Evolutionary conservation across 1,139 yeast species (phyloP), one percentile per base, ranked within the genome.

Genomic region (Pichia sp.): DNA sequence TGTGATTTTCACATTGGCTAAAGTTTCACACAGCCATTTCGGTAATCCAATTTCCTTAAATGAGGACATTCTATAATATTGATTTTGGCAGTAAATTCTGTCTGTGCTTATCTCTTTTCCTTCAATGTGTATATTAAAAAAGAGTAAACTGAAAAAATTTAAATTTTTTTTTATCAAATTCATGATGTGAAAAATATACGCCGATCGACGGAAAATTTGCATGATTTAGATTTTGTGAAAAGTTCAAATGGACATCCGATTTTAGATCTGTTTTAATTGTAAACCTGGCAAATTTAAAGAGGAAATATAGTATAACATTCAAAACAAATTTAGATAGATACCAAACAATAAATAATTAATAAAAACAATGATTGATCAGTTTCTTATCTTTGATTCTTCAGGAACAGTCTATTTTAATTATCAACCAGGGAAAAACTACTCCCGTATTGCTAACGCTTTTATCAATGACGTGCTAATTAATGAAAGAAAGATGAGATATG

Each of bases 21-120:
- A 75, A 0, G 97, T 77, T 58, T 92, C 97, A 35, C 75, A 73
- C 31, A 94, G 79, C 97, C 98, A 90, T 65, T 75, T 80, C 39
- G 96, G 78, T 5, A 88, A 79, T 0, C 97, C 97, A 34, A 90
- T 62, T 9, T 74, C 73, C 53, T 75, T 72, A 61, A 89, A 89
- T 2, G 54, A 35, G 1, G 63, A 50, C 64, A 61, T 63, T 9
- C 3, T 8, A 3, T 2, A 18, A 18, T 18, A 18, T 18, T 18
- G 18, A 18, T 18, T 18, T 18, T 18, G 18, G 18, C 18, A 18
- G 18, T 18, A 18, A 18, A 18, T 35, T 34, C 5, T 11, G n/a
- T 8, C 11, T 30, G 11, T 25, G 32, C 40, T 8, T 38, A 5
- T 38, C 25, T 34, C 8, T 30, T 30, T 30, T 30, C 32, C 32